Evolutionary conservation across 257 asterid genomes (phyloP).

Genomic region (Petrea volubilis): DNA sequence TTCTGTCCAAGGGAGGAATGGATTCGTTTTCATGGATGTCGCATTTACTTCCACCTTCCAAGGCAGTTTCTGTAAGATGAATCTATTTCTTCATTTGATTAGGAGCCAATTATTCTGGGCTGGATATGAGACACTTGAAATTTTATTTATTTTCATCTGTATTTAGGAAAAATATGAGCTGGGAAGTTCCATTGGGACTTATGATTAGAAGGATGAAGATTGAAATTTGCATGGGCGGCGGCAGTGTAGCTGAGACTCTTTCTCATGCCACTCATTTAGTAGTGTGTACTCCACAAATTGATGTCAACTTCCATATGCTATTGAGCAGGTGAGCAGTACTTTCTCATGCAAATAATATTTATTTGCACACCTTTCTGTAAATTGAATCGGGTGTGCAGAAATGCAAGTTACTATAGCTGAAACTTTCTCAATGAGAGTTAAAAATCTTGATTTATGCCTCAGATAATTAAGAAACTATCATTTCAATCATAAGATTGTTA

Average conservation of each 20-base stretch:
- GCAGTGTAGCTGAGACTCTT: conserved; percentile 54
- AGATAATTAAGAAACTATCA: not conserved
- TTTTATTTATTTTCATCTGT: conserved; percentile 21
- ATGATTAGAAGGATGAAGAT: conserved; percentile 77
- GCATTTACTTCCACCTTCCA: conserved; percentile 68
- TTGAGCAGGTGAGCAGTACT: conserved; percentile 53
- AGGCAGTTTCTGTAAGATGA: conserved; percentile 49
- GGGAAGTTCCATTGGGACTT: conserved; percentile 61
- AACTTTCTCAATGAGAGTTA: not conserved
- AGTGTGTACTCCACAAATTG: conserved; percentile 41
- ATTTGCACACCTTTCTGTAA: not conserved
- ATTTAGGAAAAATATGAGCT: conserved; percentile 45
- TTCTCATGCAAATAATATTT: not conserved
- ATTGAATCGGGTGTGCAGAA: conserved; percentile 14
- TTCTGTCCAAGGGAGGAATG: conserved; percentile 77
- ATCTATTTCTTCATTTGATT: conserved; percentile 17
- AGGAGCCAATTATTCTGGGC: conserved; percentile 10
- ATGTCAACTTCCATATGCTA: conserved; percentile 48
- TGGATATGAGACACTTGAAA: conserved; percentile 20
- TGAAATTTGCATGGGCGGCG: conserved; percentile 77
- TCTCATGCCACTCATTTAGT: conserved; percentile 79
- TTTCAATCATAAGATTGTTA: conserved; percentile 6
- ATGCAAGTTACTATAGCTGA: not conserved
- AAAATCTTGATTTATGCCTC: not conserved
- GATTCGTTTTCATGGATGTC: conserved; percentile 79